phyloP scores from a whole-genome alignment of 768 basidiomycete genomes.

The Naganishia vishniacii region DNA sequence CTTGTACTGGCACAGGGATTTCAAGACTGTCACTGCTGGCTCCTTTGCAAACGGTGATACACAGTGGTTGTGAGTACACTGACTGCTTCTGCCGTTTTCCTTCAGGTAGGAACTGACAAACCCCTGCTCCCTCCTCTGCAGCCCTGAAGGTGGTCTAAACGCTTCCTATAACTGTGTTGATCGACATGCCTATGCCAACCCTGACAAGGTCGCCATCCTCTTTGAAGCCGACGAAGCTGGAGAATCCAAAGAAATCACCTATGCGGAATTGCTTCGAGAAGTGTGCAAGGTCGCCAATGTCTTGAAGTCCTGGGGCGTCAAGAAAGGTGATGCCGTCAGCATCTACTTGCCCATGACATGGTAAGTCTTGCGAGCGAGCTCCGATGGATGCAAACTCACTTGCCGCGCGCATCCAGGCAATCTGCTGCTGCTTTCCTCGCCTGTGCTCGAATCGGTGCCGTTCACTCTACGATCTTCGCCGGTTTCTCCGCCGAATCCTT shows the following conservation, averaged over 20 bases:
- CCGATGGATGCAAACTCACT: conserved; percentile 14
- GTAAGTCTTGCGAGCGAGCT: conserved; percentile 1
- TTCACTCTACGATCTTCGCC: conserved; percentile 96
- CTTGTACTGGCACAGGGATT: conserved; percentile 81
- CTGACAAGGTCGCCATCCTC: conserved; percentile 86
- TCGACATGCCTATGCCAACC: conserved; percentile 85
- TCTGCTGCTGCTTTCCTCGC: conserved; percentile 94
- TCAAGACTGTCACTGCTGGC: conserved; percentile 77
- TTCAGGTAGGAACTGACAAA: not conserved
- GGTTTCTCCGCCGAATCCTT: conserved; percentile 94
- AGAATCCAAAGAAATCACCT: conserved; percentile 69
- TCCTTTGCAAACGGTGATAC: conserved; percentile 79
- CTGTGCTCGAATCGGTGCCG: conserved; percentile 90
- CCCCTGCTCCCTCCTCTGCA: conserved; percentile 26
- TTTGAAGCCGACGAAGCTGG: conserved; percentile 96
- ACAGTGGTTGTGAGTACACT: conserved; percentile 64
- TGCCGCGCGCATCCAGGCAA: conserved; percentile 70
- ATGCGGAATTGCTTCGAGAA: conserved; percentile 78
- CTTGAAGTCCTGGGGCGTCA: conserved; percentile 78
- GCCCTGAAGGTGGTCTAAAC: conserved; percentile 83
- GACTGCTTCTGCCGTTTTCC: not conserved
- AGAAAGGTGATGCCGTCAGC: conserved; percentile 70
- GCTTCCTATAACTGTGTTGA: conserved; percentile 97
- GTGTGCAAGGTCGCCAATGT: conserved; percentile 87
- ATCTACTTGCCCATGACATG: conserved; percentile 47